Evolutionary conservation across 495 filamentous ascomycete genomes (phyloP), one percentile per base, ranked within the genome.

Genomic region (Penicillium verhagenii): DNA sequence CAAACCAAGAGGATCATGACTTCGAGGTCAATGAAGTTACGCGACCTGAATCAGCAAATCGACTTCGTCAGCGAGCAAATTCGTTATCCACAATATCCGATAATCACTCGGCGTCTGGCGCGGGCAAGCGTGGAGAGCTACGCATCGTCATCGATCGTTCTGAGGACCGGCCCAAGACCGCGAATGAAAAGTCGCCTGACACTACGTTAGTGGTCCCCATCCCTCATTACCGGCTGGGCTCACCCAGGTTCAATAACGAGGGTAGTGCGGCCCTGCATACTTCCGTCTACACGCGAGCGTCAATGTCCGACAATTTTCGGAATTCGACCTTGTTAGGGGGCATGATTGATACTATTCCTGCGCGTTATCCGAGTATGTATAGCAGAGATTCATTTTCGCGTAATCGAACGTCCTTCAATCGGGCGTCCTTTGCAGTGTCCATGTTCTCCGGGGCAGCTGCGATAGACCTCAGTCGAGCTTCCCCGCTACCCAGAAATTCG

Each of bases 131-230:
- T 9, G 88, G 85, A 44, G 87, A 86, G 54, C 84, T 94, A 70
- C 91, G 89, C 66, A 85, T 96, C 55, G 85, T 94, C 47, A 96
- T 96, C 56, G 90, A 94, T 55, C 80, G 89, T 54, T 82, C 89
- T 39, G 80, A 83, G 76, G 59, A 82, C 73, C 58, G 73, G 78
- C 83, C 90, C 8, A 89, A 83, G 63, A 87, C 88, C 14, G 76
- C 83, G n/a, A 84, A 88, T 58, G 80, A 84, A 46, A 61, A 59
- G 56, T 63, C 71, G 55, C 68, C 63, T 21, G 68, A 79, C 35
- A 84, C 84, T 16, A 71, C 86, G 35, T 68, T 96, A 44, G 84
- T 96, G 57, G 80, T 93, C 31, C 82, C 88, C 7, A 95, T 97
- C 52, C 92, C 94, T 37, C 86, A 90, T 56, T 95, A 95, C 75